These are phyloP conservation scores for Castanea sativa DNA, from an alignment of 306 rosid species.

Conservation along the genomic window DNA sequence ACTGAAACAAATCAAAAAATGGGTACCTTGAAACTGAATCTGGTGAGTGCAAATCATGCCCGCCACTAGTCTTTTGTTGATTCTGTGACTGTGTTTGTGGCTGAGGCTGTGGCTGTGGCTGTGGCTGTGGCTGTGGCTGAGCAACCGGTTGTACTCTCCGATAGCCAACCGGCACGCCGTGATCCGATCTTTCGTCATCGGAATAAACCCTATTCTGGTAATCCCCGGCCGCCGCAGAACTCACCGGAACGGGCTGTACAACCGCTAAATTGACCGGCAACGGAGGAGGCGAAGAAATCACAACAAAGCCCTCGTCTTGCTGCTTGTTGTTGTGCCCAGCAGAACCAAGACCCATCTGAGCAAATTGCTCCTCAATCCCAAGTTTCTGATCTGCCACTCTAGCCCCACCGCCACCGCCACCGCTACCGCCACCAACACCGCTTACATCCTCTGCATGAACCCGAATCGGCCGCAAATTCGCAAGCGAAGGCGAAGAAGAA, in stretches of 20 bases:
- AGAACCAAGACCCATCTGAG: slow-evolving; percentile 58
- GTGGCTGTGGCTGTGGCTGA: slow-evolving; percentile 45
- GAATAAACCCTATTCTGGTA: slow-evolving; percentile 58
- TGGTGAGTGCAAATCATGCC: slow-evolving; percentile 72
- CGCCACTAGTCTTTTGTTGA: slow-evolving; percentile 63
- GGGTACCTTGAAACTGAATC: slow-evolving; percentile 91
- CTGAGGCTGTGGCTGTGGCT: slow-evolving; percentile 29
- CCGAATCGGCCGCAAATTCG: slow-evolving; percentile 88
- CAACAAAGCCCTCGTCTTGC: slow-evolving; percentile 64
- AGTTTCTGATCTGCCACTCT: slow-evolving; percentile 75
- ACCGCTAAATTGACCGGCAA: slow-evolving; percentile 42
- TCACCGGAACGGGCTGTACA: slow-evolving; percentile 36
- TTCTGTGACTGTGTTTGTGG: slow-evolving; percentile 44
- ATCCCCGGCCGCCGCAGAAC: slow-evolving; percentile 38
- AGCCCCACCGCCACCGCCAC: slow-evolving; percentile 37
- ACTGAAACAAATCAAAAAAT: background rate
- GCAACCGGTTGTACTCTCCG: slow-evolving; percentile 55
- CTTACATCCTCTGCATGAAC: slow-evolving; percentile 71
- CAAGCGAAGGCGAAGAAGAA: slow-evolving; percentile 81
- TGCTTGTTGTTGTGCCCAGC: slow-evolving; percentile 26
- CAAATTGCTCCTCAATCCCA: slow-evolving; percentile 90
- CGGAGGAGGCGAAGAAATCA: slow-evolving; percentile 65
- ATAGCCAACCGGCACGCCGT: slow-evolving; percentile 53
- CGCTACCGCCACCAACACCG: slow-evolving; percentile 40
- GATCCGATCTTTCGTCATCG: slow-evolving; percentile 95